These are phyloP conservation scores for Candida palmyrensis DNA, from an alignment of 805 yeast species.

Conservation along the genomic window DNA sequence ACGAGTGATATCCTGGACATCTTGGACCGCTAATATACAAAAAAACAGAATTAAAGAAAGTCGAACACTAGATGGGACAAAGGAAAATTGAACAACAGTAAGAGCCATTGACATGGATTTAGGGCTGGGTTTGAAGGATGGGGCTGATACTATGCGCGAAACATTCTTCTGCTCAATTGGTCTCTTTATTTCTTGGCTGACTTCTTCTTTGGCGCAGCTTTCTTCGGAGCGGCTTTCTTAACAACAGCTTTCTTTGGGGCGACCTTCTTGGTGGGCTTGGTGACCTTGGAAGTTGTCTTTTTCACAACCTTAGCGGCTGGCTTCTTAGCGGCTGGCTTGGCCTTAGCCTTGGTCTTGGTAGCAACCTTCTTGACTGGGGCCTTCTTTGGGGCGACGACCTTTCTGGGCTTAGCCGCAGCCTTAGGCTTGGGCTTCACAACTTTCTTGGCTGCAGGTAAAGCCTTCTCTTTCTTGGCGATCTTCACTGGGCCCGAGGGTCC, in stretches of 20 bases:
- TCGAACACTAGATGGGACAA: conserved; percentile 1
- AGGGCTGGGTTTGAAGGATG: too few species aligned
- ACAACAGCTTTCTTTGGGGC: conserved; percentile 21
- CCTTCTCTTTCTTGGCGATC: conserved; percentile 42
- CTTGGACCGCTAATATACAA: conserved; percentile 5
- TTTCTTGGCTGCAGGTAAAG: conserved; percentile 27
- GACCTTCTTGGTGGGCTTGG: conserved; percentile 20
- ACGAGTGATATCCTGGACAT: conserved; percentile 1
- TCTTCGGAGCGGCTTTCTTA: conserved; percentile 11
- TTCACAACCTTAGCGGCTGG: conserved; percentile 23
- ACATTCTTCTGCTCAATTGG: background rate
- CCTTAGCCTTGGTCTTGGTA: conserved; percentile 9
- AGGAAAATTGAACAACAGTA: background rate
- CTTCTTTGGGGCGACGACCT: conserved; percentile 19
- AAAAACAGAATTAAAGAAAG: background rate
- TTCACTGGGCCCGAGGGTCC: conserved; percentile 88
- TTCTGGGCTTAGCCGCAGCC: conserved; percentile 15
- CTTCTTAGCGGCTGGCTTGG: conserved; percentile 18
- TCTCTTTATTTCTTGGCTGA: background rate
- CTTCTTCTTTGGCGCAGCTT: conserved; percentile 6
- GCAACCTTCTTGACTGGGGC: conserved; percentile 20
- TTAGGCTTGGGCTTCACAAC: conserved; percentile 15
- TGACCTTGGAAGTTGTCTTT: conserved; percentile 9
- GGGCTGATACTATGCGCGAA: background rate
- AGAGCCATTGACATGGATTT: too few species aligned